Conservation (phyloP, 2,329 filamentous ascomycete species). For the Coniochaeta sp. region DNA sequence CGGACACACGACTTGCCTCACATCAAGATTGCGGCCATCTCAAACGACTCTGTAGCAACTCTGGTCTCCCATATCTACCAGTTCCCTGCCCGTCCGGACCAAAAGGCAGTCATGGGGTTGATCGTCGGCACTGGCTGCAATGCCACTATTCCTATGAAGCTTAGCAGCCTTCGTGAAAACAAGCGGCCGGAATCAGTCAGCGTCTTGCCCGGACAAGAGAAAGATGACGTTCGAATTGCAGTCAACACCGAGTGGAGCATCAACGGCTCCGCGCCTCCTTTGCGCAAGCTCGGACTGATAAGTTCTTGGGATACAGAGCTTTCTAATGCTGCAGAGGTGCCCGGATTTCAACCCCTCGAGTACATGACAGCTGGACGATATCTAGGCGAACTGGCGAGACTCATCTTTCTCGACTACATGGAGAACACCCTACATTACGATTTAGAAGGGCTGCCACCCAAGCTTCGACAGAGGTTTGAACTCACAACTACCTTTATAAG, state of each 20-base stretch:
- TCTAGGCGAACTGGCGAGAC: conserved; percentile 66
- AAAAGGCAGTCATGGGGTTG: conserved; percentile 68
- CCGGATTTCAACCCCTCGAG: conserved; percentile 75
- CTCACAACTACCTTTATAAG: conserved; percentile 69
- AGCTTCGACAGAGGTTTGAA: conserved; percentile 50
- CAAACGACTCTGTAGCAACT: conserved; percentile 76
- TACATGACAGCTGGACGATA: conserved; percentile 80
- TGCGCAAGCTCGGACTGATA: conserved; percentile 55
- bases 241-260: conserved; percentile 85
- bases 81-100: conserved; percentile 51
- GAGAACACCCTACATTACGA: conserved; percentile 32
- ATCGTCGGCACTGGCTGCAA: conserved; percentile 80
- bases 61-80: conserved; percentile 71
- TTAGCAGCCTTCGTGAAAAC: conserved; percentile 52
- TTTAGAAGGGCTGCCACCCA: conserved; percentile 41
- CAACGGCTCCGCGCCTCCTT: conserved; percentile 62
- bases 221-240: conserved; percentile 56
- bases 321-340: conserved; percentile 58
- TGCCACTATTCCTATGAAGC: conserved; percentile 66
- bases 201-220: conserved; percentile 35
- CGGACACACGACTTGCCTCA: conserved; percentile 45
- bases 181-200: conserved; percentile 50
- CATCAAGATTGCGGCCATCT: conserved; percentile 67
- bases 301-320: conserved; percentile 65
- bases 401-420: conserved; percentile 62